Base-by-base conservation (phyloP, 2,329 filamentous ascomycete genomes). In the Pleurostoma richardsiae region DNA sequence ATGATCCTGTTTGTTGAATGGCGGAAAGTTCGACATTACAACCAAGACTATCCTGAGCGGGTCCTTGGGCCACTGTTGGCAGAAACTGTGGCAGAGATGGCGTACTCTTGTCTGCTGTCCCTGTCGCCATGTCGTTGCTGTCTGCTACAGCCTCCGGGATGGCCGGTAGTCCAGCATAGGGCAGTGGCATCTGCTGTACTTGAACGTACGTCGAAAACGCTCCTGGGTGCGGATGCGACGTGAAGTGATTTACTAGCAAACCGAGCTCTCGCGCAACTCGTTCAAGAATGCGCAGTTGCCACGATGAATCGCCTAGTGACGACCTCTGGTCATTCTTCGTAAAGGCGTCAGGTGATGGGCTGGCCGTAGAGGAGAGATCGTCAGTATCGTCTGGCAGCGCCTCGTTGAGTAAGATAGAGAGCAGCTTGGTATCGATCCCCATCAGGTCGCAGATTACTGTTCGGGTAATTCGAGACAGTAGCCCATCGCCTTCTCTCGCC, bases 341-440 rank as follows among this genome's bases (percentile, higher is more conserved):
- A n/a, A 36, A 8, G 42, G 44, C 4, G 42, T 41, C 33, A 8
- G 33, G 8, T 10, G 71, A 70, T 41, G 71, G 70, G 47, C 69
- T 71, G 10, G 76, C 71, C 28, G 72, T 78, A 7, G 71, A 64
- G 8, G 72, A 71, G 7, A 76, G 52, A 49, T 74, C 66, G 36
- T 76, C 69, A 10, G 31, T 33, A 28, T 73, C 69, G 29, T 69
- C 70, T 3, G 84, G 82, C 28, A 95, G 68, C 3, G 80, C 72
- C 62, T 96, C 90, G 10, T 94, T 94, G 47, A 97, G 85, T 6
- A 99, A 83, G 43, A 96, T 83, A 0, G 88, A 88, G 6, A 99
- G 76, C 26, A 94, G 73, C 43, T 81, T 80, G 52, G 96, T 90
- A 57, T 97, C 91, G 46, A 99, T 87, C 6, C 92, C 92, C 62